Evolutionary conservation across 2,329 filamentous ascomycete species (phyloP).

Genomic region (Fusarium avenaceum): DNA sequence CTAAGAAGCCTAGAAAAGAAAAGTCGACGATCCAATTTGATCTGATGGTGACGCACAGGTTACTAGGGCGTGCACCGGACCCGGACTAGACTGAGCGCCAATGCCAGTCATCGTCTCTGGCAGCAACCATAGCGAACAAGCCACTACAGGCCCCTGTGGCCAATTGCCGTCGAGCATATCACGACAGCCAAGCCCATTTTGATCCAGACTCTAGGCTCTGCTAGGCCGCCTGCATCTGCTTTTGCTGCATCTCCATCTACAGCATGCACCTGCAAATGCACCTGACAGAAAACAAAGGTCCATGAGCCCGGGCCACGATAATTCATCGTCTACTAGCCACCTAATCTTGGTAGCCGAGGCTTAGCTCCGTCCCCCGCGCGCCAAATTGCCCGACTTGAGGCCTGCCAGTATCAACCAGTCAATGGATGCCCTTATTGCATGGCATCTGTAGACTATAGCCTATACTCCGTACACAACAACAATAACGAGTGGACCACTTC

Average conservation of each 20-base stretch:
- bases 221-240: not conserved
- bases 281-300: slow-evolving; percentile 25
- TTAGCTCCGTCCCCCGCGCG: slow-evolving; percentile 4
- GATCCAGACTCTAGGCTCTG: slow-evolving; percentile 25
- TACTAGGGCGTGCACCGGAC: slow-evolving; percentile 46
- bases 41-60: slow-evolving; percentile 51
- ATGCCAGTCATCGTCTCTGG: slow-evolving; percentile 51
- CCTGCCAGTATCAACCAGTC: slow-evolving; percentile 28
- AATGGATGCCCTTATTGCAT: slow-evolving; percentile 21
- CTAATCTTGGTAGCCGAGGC: slow-evolving; percentile 14
- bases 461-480: not conserved
- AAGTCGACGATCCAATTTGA: slow-evolving; percentile 50
- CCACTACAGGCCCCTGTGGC: slow-evolving; percentile 4
- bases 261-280: slow-evolving; percentile 26
- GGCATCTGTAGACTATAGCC: not conserved
- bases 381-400: slow-evolving; percentile 19
- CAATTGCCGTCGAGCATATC: slow-evolving; percentile 18
- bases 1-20: slow-evolving; percentile 4
- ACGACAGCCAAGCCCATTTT: slow-evolving; percentile 30
- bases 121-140: slow-evolving; percentile 39
- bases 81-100: slow-evolving; percentile 48
- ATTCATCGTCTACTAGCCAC: slow-evolving; percentile 10
- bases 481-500: not conserved
- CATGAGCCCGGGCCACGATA: slow-evolving; percentile 20
- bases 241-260: slow-evolving; percentile 25